Base-by-base conservation (phyloP, 192 early-diverging fungal genomes). In the Coemansia sp. region DNA sequence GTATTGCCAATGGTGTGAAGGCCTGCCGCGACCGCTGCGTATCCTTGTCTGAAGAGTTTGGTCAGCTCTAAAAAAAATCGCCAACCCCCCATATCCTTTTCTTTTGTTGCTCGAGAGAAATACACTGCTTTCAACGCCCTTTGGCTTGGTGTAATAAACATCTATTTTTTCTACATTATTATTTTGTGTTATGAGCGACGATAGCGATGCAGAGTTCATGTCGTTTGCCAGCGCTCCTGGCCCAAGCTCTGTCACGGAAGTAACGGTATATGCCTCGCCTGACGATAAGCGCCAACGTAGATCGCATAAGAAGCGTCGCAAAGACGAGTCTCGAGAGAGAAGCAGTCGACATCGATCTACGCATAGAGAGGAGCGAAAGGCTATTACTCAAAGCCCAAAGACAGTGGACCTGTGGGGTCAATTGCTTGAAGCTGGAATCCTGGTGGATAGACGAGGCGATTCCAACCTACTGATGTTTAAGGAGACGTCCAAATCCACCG, bases 1-100 rank as follows among this genome's bases (percentile, higher is more conserved):
- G 82, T 55, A 46, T 84, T 15, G 53, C 50, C 2, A 52, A 38
- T 2, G 82, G 82, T 13, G 58, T 79, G 33, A n/a, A 49, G 36
- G 78, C 78, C 8, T 76, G 74, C 43, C 53, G 64, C 15, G 73
- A 27, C 20, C 77, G 82, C 69, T 80, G 77, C 64, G 24, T 46
- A 39, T 57, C 72, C 31, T 62, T 84, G 41, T 68, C 77, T 0
- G 69, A 76, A 27, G 78, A 79, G 72, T 84, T 84, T 66, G 77
- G 82, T 65, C 70, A 80, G 62, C 80, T 82, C 1, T 81, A 72
- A 49, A 18, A 47, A 47, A 46, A 47, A 47, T 13, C 9, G 34
- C 34, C 18, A n/a, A 7, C 18, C 15, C 24, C 20, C 60, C 60
- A 62, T 38, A 62, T 62, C 16, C 31, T 13, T 29, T 58, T 29